These are phyloP conservation scores for Carex sylvatica DNA, from an alignment of 202 grass and related monocot genomes.

Conservation along the genomic window DNA sequence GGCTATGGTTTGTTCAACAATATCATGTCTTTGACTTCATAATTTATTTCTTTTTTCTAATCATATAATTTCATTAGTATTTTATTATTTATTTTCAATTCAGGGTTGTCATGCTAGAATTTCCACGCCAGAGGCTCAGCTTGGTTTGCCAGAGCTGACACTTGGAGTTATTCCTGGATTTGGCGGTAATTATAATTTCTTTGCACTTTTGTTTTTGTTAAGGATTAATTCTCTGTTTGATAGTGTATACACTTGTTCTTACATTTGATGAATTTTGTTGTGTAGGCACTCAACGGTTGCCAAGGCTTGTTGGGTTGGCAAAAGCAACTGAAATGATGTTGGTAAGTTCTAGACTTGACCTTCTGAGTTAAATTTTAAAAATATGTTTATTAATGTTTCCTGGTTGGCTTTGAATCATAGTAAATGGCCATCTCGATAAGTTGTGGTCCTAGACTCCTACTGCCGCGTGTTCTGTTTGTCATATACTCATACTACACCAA, in stretches of 20 bases:
- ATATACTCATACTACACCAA: neutral
- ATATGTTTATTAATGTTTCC: conserved; percentile 7
- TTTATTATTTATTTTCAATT: conserved; percentile 17
- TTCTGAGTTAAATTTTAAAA: neutral
- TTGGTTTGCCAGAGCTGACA: conserved; percentile 93
- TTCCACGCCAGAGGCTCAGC: conserved; percentile 86
- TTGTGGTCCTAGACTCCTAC: neutral
- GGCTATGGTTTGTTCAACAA: conserved; percentile 54
- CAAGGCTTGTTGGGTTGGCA: conserved; percentile 92
- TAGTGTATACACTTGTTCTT: conserved; percentile 30
- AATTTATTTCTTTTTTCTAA: conserved; percentile 13
- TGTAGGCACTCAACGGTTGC: conserved; percentile 88
- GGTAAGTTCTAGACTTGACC: conserved; percentile 53
- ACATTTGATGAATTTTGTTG: neutral
- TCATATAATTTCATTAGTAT: conserved; percentile 17
- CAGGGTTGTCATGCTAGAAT: conserved; percentile 95
- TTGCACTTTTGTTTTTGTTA: neutral
- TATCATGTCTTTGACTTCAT: conserved; percentile 14
- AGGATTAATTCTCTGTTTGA: conserved; percentile 21
- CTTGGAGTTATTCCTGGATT: conserved; percentile 96
- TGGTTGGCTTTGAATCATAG: neutral
- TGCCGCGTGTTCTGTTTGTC: neutral
- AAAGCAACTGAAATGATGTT: conserved; percentile 98
- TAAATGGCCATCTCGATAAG: neutral
- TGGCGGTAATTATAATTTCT: conserved; percentile 54